Evolutionary conservation across 129 eudicot species (phyloP), one percentile per base, ranked within the genome.

Genomic region (Flaveria sonorensis): DNA sequence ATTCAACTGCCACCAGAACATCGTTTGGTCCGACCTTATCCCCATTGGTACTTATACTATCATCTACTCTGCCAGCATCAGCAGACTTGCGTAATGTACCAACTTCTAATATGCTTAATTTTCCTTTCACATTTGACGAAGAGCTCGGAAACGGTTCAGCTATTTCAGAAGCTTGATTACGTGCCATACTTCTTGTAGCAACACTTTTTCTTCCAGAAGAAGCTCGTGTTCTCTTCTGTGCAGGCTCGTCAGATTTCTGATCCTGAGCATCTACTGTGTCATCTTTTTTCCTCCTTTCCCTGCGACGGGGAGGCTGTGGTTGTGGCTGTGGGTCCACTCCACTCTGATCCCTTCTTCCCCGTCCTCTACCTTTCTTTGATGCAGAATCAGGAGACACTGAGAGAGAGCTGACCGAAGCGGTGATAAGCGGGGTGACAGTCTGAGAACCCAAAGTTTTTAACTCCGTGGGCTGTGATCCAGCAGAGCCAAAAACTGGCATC

Each of bases 331-430:
- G 46, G 86, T 86, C 93, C 2, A 15, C 73, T 48, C 83, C 89
- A 81, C 79, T 83, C 74, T 79, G 86, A 68, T 73, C 79, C 75
- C 75, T 88, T 69, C 83, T 87, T 45, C 92, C 96, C 47, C 97
- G 82, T 20, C 88, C 89, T 76, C 86, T 85, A 59, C 88, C 93
- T 86, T 67, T 92, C 51, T 68, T 85, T 43, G 73, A 75, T 71
- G 42, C 78, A 81, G 87, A 53, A 12, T 68, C 65, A 36, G 86
- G 83, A 43, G 81, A 39, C 67, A 61, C 23, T 24, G 79, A 40
- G 63, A 39, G 87, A 62, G 87, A 72, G 2, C 48, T 89, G 68
- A 73, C 50, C 2, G 79, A 61, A 67, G 46, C 77, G 62, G 89
- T 67, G 47, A 72, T 67, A 20, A 70, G 40, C 0, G 88, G 71